Percentiles rank a stretch among this genome's conserved stretches.
Evolutionary conservation across 371 early-diverging fungal species (phyloP).

Genomic region (Mucor circinelloides): DNA sequence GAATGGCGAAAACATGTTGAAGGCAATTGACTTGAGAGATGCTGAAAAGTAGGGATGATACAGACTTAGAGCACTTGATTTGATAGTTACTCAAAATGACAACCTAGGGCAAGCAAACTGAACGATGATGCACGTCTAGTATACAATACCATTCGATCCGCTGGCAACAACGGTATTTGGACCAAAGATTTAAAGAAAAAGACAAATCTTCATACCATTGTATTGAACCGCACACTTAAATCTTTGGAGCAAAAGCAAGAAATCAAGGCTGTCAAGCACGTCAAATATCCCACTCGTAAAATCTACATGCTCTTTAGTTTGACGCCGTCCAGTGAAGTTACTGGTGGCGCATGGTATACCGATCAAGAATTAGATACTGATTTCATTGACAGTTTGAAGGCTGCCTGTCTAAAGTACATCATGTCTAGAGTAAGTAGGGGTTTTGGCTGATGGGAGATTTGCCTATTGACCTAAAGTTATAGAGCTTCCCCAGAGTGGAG

Average conservation of each 20-base stretch:
- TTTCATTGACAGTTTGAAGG: constrained; percentile 86
- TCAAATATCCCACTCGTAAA: constrained; percentile 93
- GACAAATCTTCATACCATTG: constrained; percentile 83
- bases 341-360: constrained; percentile 98
- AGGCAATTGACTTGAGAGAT: constrained; percentile 40
- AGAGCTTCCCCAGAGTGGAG: constrained; percentile 71
- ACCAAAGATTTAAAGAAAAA: constrained; percentile 85
- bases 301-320: constrained; percentile 93
- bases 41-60: constrained; percentile 41
- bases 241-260: constrained; percentile 81
- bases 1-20: constrained; percentile 46
- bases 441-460: not conserved
- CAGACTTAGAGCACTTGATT: no score
- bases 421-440: constrained; percentile 65
- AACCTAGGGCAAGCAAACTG: constrained; percentile 43
- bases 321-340: constrained; percentile 91
- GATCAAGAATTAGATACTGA: constrained; percentile 96
- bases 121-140: constrained; percentile 63
- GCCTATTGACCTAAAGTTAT: not conserved
- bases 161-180: constrained; percentile 91
- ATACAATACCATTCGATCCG: constrained; percentile 81
- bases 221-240: constrained; percentile 83
- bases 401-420: constrained; percentile 79
- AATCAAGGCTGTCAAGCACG: constrained; percentile 93
- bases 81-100: not conserved